A percentile compares a stretch with the other conserved stretches of the same genome.
phyloP scores from a whole-genome alignment of 2,329 filamentous ascomycete genomes.

The Septoria petroselini region DNA sequence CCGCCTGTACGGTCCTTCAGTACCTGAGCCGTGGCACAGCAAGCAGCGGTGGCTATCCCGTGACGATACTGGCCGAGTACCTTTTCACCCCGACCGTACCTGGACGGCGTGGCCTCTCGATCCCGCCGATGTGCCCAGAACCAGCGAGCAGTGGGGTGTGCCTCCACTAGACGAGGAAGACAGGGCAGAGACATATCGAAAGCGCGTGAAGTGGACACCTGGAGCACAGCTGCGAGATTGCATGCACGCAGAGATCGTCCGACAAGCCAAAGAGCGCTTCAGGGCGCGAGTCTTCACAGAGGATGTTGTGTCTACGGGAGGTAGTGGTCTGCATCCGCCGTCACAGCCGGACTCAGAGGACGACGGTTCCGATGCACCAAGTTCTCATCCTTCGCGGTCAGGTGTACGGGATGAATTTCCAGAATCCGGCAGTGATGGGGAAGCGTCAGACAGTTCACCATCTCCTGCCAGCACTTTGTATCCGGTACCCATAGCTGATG shows the following conservation, averaged over 20 bases:
- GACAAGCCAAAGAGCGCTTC: constrained; percentile 61
- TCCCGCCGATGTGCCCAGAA: constrained; percentile 58
- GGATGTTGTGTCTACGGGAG: not conserved
- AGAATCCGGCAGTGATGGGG: not conserved
- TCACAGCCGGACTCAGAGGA: too few relatives aligned
- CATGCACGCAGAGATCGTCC: constrained; percentile 63
- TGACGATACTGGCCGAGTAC: constrained; percentile 34
- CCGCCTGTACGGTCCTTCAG: constrained; percentile 29
- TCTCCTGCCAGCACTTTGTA: not conserved
- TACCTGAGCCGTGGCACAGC: constrained; percentile 37
- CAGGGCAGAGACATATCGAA: constrained; percentile 20
- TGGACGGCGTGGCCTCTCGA: constrained; percentile 89
- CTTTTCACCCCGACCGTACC: constrained; percentile 49
- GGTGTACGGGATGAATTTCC: too few relatives aligned
- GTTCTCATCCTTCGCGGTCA: too few relatives aligned
- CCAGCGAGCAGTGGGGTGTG: constrained; percentile 50
- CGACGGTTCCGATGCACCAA: too few relatives aligned
- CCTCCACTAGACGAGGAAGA: constrained; percentile 29
- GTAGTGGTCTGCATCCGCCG: too few relatives aligned
- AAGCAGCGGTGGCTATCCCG: constrained; percentile 42
- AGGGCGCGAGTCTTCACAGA: constrained; percentile 3
- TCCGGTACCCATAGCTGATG: constrained; percentile 55
- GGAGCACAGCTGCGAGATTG: constrained; percentile 67
- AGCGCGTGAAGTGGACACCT: constrained; percentile 42
- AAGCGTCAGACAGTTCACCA: not conserved